Evolutionary conservation across 352 stramenopile species (phyloP), one percentile per base, ranked within the genome.

Genomic region (Phytophthora kernoviae): DNA sequence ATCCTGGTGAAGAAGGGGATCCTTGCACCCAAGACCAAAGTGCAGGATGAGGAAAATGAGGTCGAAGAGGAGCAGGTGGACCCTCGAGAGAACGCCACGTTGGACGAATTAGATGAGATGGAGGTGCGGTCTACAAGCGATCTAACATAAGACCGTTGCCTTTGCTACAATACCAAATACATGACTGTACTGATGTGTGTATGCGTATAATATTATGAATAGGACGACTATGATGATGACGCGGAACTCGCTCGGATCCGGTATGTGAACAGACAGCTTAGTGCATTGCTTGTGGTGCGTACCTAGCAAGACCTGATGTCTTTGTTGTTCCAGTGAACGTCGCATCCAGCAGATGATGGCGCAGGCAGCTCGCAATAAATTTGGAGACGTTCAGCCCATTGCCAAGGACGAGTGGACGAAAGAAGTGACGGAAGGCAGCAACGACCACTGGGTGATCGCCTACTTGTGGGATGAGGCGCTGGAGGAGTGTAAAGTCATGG

Each of bases 391-490:
- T 17, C 81, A 95, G 54, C 85, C 90, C 21, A 98, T 98, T 48
- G 71, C 81, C 44, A 98, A 97, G 75, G 89, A 96, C 66, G 91
- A 98, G 60, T 98, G 90, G 89, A 91, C 95, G 9, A 78, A 84
- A 40, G 90, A 97, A 60, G 90, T 98, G 61, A 98, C 91, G 20
- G 91, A 98, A 14, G 74, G 76, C 24, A 97, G 91, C 70, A 78
- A 88, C 43, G 80, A 94, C 26, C 69, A 84, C 63, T 96, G 84
- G 86, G 91, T 98, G 18, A 79, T 97, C 53, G 91, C 84, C 24
- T 96, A 96, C 62, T 66, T 98, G 18, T 98, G 93, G 79, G 85
- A 97, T 54, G 74, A 89, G 36, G 81, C 75, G 40, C 74, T 97
- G 5, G 75, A 96, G 50, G 93, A 97, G 57, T 97, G 90, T 78